Conservation (phyloP, 176 grass and related monocot species). For the Guadua angustifolia region DNA sequence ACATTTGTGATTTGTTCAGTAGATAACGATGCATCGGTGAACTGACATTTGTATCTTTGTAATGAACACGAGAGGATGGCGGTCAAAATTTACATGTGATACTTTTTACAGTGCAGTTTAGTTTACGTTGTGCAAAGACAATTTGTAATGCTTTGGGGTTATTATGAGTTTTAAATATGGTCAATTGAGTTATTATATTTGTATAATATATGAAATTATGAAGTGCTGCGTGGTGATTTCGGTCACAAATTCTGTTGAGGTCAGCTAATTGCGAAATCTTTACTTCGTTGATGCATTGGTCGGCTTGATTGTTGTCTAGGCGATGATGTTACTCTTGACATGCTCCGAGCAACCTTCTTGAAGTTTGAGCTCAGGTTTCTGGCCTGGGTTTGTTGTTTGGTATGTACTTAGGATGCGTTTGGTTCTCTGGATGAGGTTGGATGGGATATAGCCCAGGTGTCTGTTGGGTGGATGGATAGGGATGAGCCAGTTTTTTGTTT, state of each 20-base stretch:
- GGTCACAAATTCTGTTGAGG: not conserved
- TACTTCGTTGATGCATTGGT: not conserved
- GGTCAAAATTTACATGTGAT: not conserved
- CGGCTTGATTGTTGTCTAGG: not conserved
- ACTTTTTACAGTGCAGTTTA: slow-evolving; percentile 1
- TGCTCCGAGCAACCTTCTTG: too few relatives aligned
- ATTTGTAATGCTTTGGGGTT: slow-evolving; percentile 30
- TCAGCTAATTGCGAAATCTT: not conserved
- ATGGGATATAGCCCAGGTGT: too few relatives aligned
- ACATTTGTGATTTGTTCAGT: not conserved
- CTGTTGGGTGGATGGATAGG: too few relatives aligned
- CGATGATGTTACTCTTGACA: not conserved
- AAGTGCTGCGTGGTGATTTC: not conserved
- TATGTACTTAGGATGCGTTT: too few relatives aligned
- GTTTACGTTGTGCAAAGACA: not conserved
- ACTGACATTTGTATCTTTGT: not conserved
- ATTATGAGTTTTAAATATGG: slow-evolving; percentile 8
- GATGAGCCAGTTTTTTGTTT: too few relatives aligned
- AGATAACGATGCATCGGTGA: not conserved
- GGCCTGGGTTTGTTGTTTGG: not conserved
- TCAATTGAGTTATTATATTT: not conserved
- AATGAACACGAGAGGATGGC: not conserved
- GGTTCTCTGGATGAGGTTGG: too few relatives aligned
- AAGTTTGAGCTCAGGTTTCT: not conserved
- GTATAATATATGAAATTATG: slow-evolving; percentile 6